These are phyloP conservation scores for Tetracladium marchalianum DNA, from an alignment of 495 filamentous ascomycete genomes.

Conservation along the genomic window DNA sequence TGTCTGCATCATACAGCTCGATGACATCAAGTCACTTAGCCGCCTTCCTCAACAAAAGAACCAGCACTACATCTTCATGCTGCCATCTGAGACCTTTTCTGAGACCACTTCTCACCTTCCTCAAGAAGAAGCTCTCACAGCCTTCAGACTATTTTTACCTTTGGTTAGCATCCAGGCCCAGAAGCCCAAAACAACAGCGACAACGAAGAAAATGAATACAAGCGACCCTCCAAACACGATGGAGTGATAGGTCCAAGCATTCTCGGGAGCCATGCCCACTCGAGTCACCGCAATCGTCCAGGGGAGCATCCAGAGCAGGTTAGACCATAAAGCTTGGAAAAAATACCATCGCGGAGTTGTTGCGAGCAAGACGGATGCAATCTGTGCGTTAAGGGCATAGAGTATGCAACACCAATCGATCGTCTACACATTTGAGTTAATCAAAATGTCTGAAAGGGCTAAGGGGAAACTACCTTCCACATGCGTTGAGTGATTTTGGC, in stretches of 20 bases:
- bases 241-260: conserved; percentile 60
- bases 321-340: conserved; percentile 52
- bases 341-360: conserved; percentile 60
- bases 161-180: conserved; percentile 48
- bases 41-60: too few relatives aligned
- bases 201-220: conserved; percentile 54
- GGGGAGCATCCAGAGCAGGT: conserved; percentile 57
- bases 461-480: conserved; percentile 39
- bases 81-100: background rate
- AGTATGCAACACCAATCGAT: conserved; percentile 73
- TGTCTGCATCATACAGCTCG: too few relatives aligned
- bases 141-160: conserved; percentile 30
- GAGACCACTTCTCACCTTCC: background rate
- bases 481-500: conserved; percentile 54
- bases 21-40: too few relatives aligned
- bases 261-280: conserved; percentile 31
- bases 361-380: conserved; percentile 54
- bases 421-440: conserved; percentile 21
- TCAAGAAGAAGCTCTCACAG: background rate
- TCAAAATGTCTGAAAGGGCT: background rate
- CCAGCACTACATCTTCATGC: too few relatives aligned
- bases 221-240: conserved; percentile 62
- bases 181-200: conserved; percentile 34
- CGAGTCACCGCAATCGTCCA: conserved; percentile 57
- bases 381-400: conserved; percentile 55